Base-by-base conservation (phyloP, 225 moss, liverwort and hornwort genomes). In the Anthoceros angustus region DNA sequence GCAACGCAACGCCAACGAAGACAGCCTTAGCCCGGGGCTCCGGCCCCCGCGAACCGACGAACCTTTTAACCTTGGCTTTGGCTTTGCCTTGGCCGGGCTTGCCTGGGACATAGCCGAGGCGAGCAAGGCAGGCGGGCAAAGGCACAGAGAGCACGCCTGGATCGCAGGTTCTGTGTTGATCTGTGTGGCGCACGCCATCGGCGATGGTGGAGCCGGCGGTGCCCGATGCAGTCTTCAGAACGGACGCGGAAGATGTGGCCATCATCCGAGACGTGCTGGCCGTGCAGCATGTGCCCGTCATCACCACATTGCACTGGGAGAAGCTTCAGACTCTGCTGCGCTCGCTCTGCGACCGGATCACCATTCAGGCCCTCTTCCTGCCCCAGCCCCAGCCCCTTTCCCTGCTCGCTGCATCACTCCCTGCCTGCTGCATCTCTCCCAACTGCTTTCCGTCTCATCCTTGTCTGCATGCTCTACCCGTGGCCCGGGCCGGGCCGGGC, bases 281-380 rank as follows among this genome's bases (percentile, higher is more conserved):
- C 0, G 86, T 92, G 40, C 80, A 83, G 7, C 86, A 85, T 65
- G 86, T 86, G 1, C 79, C 86, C 39, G 91, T 92, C 9, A 80
- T 92, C 18, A 88, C 84, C 0, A 80, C 74, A 12, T 67, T 92
- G 46, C 82, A 80, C 0, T 88, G 88, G 88, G 91, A 92, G 71
- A 92, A 92, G 75, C 88, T 92, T 41, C 91, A 92, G 14, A 73
- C 72, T 42, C 49, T 92, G 5, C 77, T 92, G 21, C 71, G 78
- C 9, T 83, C 86, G 10, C 75, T 92, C 6, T 78, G 71, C 62
- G 62, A 84, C 69, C 81, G 74, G 74, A 73, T 92, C 38, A 62
- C 88, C 7, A 74, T 74, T 71, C 92, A 92, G 72, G 92, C 50
- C 70, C 25, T 50, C 69, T 62, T 67, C 66, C 40, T 46, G 12